A percentile compares a stretch with the other conserved stretches of the same genome.
phyloP scores from a whole-genome alignment of 805 yeast genomes.

The Yueomyces sinensis region DNA sequence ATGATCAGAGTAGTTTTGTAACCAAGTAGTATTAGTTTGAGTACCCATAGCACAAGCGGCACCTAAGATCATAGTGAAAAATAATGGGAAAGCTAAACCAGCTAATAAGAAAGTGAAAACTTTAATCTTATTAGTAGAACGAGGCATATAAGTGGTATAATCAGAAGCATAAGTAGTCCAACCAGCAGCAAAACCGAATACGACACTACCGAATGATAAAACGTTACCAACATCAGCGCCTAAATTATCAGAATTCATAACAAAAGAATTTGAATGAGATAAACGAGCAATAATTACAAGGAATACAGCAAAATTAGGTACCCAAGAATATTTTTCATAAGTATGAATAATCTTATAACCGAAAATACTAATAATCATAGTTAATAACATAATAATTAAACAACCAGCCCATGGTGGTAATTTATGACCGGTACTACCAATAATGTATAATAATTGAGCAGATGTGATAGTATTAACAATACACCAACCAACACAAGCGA shows the following conservation, averaged over 20 bases:
- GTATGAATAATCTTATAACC: constrained; percentile 74
- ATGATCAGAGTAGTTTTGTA: constrained; percentile 34
- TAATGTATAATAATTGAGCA: constrained; percentile 69
- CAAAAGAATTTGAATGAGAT: constrained; percentile 51
- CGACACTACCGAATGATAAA: constrained; percentile 68
- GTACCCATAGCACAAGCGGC: constrained; percentile 77
- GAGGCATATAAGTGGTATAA: constrained; percentile 77
- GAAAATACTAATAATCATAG: constrained; percentile 65
- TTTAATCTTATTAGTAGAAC: constrained; percentile 40
- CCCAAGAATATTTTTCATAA: constrained; percentile 80
- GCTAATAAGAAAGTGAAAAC: constrained; percentile 49
- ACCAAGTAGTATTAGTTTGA: constrained; percentile 32
- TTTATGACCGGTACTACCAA: constrained; percentile 37
- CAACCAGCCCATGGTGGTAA: constrained; percentile 90
- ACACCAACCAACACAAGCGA: constrained; percentile 92
- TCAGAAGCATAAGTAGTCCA: constrained; percentile 94
- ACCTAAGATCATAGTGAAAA: constrained; percentile 66
- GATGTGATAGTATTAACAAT: constrained; percentile 83
- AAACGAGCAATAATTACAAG: constrained; percentile 68
- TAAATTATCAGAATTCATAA: constrained; percentile 33
- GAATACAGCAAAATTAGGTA: constrained; percentile 63
- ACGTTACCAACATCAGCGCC: constrained; percentile 74
- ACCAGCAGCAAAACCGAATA: constrained; percentile 85
- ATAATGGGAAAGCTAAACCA: constrained; percentile 56
- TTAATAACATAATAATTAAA: constrained; percentile 50